Base-by-base conservation (phyloP, 495 filamentous ascomycete species). In the Margaritispora aquatica region DNA sequence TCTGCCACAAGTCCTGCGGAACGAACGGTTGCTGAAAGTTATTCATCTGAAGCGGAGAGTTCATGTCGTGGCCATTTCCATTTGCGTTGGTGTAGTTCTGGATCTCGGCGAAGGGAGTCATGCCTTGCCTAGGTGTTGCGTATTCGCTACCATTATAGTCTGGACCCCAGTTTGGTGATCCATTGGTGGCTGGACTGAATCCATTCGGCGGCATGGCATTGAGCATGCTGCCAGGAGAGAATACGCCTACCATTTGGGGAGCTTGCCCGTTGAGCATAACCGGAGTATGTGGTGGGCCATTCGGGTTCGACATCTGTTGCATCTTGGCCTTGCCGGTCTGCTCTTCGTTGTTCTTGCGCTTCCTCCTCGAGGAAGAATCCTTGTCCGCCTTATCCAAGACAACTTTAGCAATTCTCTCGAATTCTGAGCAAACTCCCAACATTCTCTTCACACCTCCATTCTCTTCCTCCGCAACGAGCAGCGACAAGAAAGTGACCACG, bases 1-100 rank as follows among this genome's bases (percentile, higher is more conserved):
- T 91, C 70, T 91, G 88, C 88, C 92, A 98, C 53, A 98, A 73
- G 76, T 97, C 95, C 65, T 93, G 91, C n/a, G 94, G 94, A 47
- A 97, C 87, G 66, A 96, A 90, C 1, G 92, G 92, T 62, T 96
- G 91, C 68, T 96, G 90, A 68, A 91, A 92, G 22, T 75, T 54
- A 27, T 62, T 65, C n/a, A 61, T 58, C 27, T 58, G 61, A 8
- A 62, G 38, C 13, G 61, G 52, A 3, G 59, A 59, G 26, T 54
- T 60, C 10, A 73, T 44, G 68, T 70, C 59, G 78, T 62, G 71
- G 65, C 65, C 71, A 66, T 36, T n/a, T n/a, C n/a, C n/a, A n/a
- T n/a, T n/a, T n/a, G n/a, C n/a, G n/a, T n/a, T 69, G 68, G 65
- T 52, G 31, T 56, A 65, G n/a, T 51, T 52, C 46, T 62, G 74